Percentiles rank a stretch among this genome's conserved stretches.
phyloP scores from a whole-genome alignment of 2,329 filamentous ascomycete genomes.

The Coniochaeta sp. region DNA sequence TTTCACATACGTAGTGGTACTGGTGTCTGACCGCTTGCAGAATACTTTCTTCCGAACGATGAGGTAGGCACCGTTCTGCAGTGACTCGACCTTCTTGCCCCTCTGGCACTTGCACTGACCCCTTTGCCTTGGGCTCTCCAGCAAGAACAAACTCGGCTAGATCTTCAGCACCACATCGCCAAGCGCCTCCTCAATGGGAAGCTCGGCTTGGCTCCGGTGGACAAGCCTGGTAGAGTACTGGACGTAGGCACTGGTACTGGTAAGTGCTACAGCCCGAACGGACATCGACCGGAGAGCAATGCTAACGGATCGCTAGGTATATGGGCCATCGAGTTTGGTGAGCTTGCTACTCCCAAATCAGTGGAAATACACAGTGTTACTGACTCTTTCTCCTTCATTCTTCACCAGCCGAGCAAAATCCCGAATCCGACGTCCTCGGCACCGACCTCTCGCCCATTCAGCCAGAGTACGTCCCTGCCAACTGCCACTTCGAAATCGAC shows the following conservation, averaged over 20 bases:
- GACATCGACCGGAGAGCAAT: background rate
- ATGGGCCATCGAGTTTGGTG: conserved; percentile 17
- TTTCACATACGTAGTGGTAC: background rate
- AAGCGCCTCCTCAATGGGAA: conserved; percentile 5
- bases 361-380: background rate
- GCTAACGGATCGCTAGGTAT: conserved; percentile 5
- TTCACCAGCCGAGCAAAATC: background rate
- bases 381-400: background rate
- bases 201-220: conserved; percentile 12
- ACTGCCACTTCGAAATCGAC: conserved; percentile 50
- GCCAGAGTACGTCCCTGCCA: conserved; percentile 2
- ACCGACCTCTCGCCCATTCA: conserved; percentile 1
- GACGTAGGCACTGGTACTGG: conserved; percentile 19
- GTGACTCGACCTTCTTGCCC: background rate
- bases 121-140: background rate
- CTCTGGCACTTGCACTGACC: background rate
- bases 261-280: background rate
- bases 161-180: conserved; percentile 3
- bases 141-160: background rate
- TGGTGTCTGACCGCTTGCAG: background rate
- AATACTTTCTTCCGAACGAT: conserved; percentile 5
- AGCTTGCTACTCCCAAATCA: background rate
- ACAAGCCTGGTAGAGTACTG: conserved; percentile 12
- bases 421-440: background rate
- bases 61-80: background rate